Percentiles rank a stretch among this genome's conserved stretches.
Evolutionary conservation across 495 filamentous ascomycete genomes (phyloP).

Genomic region (Neurospora sp.): DNA sequence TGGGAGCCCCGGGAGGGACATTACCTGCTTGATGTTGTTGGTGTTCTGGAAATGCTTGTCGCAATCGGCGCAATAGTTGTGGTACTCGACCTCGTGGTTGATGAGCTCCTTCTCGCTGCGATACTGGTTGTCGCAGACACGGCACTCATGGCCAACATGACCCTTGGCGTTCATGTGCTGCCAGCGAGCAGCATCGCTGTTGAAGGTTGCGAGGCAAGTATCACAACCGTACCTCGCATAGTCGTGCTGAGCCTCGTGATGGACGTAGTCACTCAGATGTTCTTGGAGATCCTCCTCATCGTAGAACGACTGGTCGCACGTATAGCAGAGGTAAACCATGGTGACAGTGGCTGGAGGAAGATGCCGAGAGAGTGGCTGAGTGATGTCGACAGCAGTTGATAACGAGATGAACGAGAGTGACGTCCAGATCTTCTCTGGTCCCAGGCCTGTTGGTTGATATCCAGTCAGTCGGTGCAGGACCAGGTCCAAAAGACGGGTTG

Average conservation of each 20-base stretch:
- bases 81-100: constrained; percentile 13
- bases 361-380: neutral
- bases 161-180: constrained; percentile 14
- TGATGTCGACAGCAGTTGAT: neutral
- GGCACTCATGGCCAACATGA: constrained; percentile 16
- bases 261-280: neutral
- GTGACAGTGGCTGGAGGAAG: neutral
- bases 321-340: neutral
- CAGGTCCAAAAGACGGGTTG: neutral
- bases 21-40: constrained; percentile 22
- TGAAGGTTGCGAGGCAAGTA: constrained; percentile 15
- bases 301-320: neutral
- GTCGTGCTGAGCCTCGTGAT: neutral
- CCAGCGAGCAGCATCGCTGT: neutral
- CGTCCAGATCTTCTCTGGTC: neutral
- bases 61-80: constrained; percentile 21
- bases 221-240: constrained; percentile 4
- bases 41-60: constrained; percentile 13
- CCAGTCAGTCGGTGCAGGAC: neutral
- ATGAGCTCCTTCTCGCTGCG: neutral
- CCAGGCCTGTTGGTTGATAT: neutral
- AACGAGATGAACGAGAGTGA: neutral
- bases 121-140: constrained; percentile 9
- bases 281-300: neutral
- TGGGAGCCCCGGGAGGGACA: neutral